Evolutionary conservation across 306 rosid species (phyloP).

Genomic region (Cicer bijugum): DNA sequence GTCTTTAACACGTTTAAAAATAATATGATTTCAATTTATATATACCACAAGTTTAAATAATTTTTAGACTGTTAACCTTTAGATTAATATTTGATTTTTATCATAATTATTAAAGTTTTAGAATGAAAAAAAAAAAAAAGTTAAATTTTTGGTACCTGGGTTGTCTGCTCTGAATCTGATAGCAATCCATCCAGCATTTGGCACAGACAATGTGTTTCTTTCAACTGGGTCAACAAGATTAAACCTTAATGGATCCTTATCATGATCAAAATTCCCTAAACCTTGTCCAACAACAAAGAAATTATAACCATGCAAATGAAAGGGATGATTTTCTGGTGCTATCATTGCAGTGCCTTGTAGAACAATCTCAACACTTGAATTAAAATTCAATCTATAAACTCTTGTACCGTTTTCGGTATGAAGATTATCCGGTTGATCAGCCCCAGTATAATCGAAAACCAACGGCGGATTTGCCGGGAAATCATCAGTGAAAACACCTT

Average conservation of each 20-base stretch:
- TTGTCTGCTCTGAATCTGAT: slow-evolving; percentile 80
- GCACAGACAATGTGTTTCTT: slow-evolving; percentile 71
- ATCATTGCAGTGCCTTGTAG: slow-evolving; percentile 66
- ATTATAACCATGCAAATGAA: slow-evolving; percentile 72
- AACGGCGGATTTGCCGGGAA: slow-evolving; percentile 67
- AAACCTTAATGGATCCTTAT: slow-evolving; percentile 54
- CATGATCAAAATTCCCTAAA: slow-evolving; percentile 68
- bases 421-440: slow-evolving; percentile 49
- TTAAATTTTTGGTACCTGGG: slow-evolving; percentile 58
- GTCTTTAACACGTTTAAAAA: no score
- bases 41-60: no score
- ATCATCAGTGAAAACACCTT: slow-evolving; percentile 67
- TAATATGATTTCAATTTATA: no score
- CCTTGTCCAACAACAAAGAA: slow-evolving; percentile 75
- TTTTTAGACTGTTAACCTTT: no score
- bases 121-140: not conserved
- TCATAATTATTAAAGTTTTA: no score
- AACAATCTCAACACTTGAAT: slow-evolving; percentile 65
- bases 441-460: slow-evolving; percentile 64
- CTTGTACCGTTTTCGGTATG: slow-evolving; percentile 66
- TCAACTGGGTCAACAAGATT: slow-evolving; percentile 77
- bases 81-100: no score
- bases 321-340: slow-evolving; percentile 74
- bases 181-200: slow-evolving; percentile 76
- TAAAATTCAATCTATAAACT: slow-evolving; percentile 55